Evolutionary conservation across 2,329 filamentous ascomycete species (phyloP).

Genomic region (Mycosphaerella arachidis): DNA sequence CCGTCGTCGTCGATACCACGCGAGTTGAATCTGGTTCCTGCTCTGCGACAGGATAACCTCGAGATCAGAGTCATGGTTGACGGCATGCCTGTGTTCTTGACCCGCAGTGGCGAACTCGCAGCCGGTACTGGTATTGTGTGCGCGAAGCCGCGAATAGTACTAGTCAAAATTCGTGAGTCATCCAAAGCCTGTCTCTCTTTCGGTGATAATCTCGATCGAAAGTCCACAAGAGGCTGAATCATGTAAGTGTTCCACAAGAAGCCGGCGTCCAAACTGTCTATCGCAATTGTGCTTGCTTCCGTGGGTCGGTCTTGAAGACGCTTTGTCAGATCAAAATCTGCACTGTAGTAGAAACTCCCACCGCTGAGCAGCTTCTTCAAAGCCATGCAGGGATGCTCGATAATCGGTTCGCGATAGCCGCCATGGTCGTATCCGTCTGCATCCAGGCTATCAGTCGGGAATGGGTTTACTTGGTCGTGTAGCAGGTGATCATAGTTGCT

Average conservation of each 20-base stretch:
- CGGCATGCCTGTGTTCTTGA: constrained; percentile 64
- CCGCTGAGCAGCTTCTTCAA: constrained; percentile 88
- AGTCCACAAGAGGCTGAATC: constrained; percentile 87
- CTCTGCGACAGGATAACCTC: constrained; percentile 80
- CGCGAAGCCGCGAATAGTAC: constrained; percentile 89
- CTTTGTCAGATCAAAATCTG: constrained; percentile 96
- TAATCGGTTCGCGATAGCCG: constrained; percentile 60
- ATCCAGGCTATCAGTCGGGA: constrained; percentile 50
- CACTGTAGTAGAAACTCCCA: constrained; percentile 95
- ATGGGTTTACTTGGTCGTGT: constrained; percentile 54
- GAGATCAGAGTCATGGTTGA: constrained; percentile 87
- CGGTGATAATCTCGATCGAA: constrained; percentile 73
- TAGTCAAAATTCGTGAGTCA: constrained; percentile 80
- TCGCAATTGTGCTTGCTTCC: constrained; percentile 66
- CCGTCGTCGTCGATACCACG: constrained; percentile 96
- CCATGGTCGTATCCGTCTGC: constrained; percentile 51
- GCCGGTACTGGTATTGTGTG: constrained; percentile 80
- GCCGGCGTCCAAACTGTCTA: constrained; percentile 85
- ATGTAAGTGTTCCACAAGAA: constrained; percentile 99
- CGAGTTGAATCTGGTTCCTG: constrained; percentile 95
- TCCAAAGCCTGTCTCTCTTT: constrained; percentile 77
- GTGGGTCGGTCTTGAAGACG: constrained; percentile 73
- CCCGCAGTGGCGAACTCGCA: constrained; percentile 64
- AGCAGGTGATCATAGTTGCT: constrained; percentile 77
- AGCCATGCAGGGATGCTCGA: constrained; percentile 86